Evolutionary conservation across 2,329 filamentous ascomycete genomes (phyloP).

Genomic region (Leptographium flavum): DNA sequence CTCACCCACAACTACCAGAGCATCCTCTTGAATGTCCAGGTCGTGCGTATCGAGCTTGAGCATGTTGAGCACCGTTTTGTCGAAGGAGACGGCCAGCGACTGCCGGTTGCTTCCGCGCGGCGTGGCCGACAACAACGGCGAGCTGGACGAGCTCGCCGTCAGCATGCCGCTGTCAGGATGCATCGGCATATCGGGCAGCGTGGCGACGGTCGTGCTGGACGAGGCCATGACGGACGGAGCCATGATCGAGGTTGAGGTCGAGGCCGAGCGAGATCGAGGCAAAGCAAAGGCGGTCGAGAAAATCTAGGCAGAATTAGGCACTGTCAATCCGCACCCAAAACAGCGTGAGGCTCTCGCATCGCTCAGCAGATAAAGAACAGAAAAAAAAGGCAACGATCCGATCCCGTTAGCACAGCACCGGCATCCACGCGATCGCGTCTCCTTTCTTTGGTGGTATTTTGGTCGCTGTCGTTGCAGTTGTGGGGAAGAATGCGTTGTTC

Average conservation of each 20-base stretch:
- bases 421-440: not conserved
- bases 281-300: too few relatives aligned
- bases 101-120: conserved; percentile 4
- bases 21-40: conserved; percentile 10
- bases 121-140: not conserved
- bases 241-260: too few relatives aligned
- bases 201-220: too few relatives aligned
- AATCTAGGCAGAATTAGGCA: too few relatives aligned
- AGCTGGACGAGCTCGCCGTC: not conserved
- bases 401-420: not conserved
- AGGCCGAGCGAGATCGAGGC: too few relatives aligned
- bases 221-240: too few relatives aligned
- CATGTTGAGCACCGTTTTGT: conserved; percentile 12
- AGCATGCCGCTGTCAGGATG: not conserved
- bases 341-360: too few relatives aligned
- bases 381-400: not conserved
- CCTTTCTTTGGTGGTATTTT: not conserved
- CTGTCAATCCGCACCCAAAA: too few relatives aligned
- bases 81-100: conserved; percentile 11
- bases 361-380: not conserved
- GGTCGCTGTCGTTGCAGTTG: not conserved
- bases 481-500: not conserved
- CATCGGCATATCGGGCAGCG: not conserved
- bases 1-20: conserved; percentile 9
- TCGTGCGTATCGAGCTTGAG: conserved; percentile 12